phyloP scores from a whole-genome alignment of 164 flowering plant species.

The Platanus orientalis region DNA sequence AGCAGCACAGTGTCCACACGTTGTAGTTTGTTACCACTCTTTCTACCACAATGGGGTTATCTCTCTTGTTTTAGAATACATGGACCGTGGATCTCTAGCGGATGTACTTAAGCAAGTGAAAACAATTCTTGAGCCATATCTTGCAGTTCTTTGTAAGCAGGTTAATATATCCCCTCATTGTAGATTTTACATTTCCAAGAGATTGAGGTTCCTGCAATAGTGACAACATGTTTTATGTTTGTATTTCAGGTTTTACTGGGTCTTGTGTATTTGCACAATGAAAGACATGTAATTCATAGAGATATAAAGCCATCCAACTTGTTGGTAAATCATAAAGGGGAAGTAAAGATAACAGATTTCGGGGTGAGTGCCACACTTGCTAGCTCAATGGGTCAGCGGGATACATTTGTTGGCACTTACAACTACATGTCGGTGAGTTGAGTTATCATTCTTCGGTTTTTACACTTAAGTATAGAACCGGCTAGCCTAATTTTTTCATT shows the following conservation, averaged over 20 bases:
- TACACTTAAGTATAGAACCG: not conserved
- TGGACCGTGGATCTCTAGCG: conserved; percentile 95
- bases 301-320: conserved; percentile 97
- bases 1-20: conserved; percentile 75
- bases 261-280: conserved; percentile 85
- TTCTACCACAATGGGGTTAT: conserved; percentile 97
- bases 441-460: not conserved
- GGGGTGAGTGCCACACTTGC: conserved; percentile 95
- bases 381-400: conserved; percentile 88
- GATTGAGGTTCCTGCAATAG: not conserved
- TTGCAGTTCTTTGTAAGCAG: conserved; percentile 95
- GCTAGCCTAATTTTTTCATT: not conserved
- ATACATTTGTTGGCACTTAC: conserved; percentile 98
- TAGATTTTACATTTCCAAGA: not conserved
- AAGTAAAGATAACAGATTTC: conserved; percentile 95
- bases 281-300: conserved; percentile 93
- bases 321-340: conserved; percentile 89
- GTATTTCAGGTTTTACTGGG: conserved; percentile 78
- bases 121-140: conserved; percentile 95
- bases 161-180: conserved; percentile 24
- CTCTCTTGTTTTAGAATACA: conserved; percentile 91
- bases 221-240: conserved; percentile 2
- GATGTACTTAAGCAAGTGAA: conserved; percentile 86
- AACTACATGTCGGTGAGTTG: conserved; percentile 95
- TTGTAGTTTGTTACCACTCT: conserved; percentile 90